Conservation (phyloP, 495 filamentous ascomycete genomes). For the Tuber umbilicatum region DNA sequence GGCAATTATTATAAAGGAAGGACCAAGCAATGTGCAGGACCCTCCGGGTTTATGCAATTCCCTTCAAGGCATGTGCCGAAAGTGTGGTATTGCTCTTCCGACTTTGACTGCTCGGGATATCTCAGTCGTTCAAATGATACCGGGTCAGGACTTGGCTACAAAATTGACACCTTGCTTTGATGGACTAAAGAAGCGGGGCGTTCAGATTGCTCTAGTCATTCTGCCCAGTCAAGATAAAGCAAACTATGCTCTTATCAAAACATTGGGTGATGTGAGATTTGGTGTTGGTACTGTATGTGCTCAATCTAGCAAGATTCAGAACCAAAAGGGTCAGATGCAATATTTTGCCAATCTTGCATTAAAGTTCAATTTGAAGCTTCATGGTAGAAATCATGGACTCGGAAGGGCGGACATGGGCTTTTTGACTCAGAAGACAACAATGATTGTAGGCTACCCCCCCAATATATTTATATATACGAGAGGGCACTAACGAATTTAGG, state of each 20-base stretch:
- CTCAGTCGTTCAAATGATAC: background rate
- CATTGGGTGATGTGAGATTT: conserved; percentile 35
- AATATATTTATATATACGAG: background rate
- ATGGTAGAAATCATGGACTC: conserved; percentile 68
- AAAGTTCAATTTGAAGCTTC: conserved; percentile 72
- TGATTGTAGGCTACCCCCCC: conserved; percentile 50
- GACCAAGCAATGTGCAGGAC: conserved; percentile 28
- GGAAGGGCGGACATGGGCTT: conserved; percentile 49
- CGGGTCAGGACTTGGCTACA: background rate
- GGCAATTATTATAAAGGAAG: conserved; percentile 32
- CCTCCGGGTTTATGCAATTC: conserved; percentile 8
- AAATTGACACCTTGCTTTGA: background rate
- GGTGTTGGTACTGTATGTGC: conserved; percentile 38
- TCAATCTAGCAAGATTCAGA: conserved; percentile 31
- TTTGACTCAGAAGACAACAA: conserved; percentile 60
- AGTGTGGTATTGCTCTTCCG: background rate
- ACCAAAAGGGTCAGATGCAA: conserved; percentile 27
- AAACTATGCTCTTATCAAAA: conserved; percentile 39
- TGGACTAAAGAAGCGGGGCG: conserved; percentile 59
- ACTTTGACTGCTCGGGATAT: background rate
- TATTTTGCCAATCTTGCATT: conserved; percentile 41
- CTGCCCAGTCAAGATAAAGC: conserved; percentile 30
- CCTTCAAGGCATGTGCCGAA: background rate
- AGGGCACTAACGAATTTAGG: conserved; percentile 23
- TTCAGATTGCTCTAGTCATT: conserved; percentile 51